phyloP scores from a whole-genome alignment of 2,329 filamentous ascomycete genomes.

The Rutstroemia sp. region DNA sequence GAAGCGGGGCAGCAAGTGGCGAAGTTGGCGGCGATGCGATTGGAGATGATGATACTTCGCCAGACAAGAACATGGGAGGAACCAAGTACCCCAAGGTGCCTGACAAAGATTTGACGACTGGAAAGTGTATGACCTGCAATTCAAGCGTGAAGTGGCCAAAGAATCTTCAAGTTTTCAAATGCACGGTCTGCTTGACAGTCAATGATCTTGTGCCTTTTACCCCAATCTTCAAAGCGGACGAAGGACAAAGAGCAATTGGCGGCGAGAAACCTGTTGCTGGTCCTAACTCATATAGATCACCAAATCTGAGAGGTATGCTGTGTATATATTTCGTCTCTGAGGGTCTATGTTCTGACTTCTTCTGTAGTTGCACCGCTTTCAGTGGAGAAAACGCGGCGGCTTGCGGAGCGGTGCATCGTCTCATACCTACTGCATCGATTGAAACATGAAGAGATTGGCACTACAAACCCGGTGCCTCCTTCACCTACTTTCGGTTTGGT shows the following conservation, averaged over 20 bases:
- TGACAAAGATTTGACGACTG: slow-evolving; percentile 56
- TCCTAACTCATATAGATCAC: slow-evolving; percentile 13
- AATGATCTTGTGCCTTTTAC: slow-evolving; percentile 60
- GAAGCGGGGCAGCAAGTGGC: slow-evolving; percentile 26
- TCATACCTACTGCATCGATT: slow-evolving; percentile 39
- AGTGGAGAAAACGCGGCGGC: slow-evolving; percentile 47
- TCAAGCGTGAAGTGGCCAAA: slow-evolving; percentile 73
- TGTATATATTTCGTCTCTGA: neutral
- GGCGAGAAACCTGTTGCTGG: slow-evolving; percentile 14
- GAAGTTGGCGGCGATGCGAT: neutral
- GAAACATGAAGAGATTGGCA: slow-evolving; percentile 27
- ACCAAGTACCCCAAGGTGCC: slow-evolving; percentile 27
- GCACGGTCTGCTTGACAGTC: slow-evolving; percentile 75
- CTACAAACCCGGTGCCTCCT: neutral
- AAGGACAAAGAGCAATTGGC: slow-evolving; percentile 13
- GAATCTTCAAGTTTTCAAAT: slow-evolving; percentile 67
- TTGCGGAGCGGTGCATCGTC: slow-evolving; percentile 48
- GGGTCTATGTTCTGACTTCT: slow-evolving; percentile 3
- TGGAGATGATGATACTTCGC: neutral
- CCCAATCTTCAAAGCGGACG: neutral
- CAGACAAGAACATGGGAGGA: slow-evolving; percentile 24
- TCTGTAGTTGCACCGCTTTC: slow-evolving; percentile 43
- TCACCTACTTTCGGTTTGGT: neutral
- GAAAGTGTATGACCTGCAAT: slow-evolving; percentile 81
- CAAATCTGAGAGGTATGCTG: slow-evolving; percentile 16